Evolutionary conservation across 2,329 filamentous ascomycete species (phyloP).

Genomic region (Diplocarpon rosae): DNA sequence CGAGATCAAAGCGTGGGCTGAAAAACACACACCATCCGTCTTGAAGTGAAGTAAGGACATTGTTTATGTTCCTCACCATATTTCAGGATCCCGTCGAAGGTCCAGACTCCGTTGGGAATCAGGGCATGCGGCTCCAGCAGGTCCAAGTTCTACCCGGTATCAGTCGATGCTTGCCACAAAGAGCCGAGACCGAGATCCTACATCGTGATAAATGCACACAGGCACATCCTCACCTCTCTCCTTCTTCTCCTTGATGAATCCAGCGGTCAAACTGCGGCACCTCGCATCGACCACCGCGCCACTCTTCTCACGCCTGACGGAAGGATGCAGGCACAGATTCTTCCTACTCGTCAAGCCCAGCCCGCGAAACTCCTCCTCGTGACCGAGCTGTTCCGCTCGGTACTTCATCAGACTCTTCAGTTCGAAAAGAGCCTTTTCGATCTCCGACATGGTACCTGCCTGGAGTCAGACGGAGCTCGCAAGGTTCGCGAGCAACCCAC

Average conservation of each 20-base stretch:
- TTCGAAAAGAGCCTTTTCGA: slow-evolving; percentile 92
- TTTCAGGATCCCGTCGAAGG: slow-evolving; percentile 73
- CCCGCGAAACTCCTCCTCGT: slow-evolving; percentile 85
- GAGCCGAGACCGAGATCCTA: slow-evolving; percentile 29
- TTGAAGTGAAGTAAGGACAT: slow-evolving; percentile 92
- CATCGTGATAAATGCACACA: slow-evolving; percentile 89
- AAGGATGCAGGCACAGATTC: slow-evolving; percentile 92
- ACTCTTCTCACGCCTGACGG: slow-evolving; percentile 92
- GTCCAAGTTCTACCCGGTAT: slow-evolving; percentile 65
- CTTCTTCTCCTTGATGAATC: slow-evolving; percentile 97
- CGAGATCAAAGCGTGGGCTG: neutral
- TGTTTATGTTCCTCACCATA: slow-evolving; percentile 96
- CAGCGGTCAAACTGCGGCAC: slow-evolving; percentile 88
- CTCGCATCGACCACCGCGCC: slow-evolving; percentile 89
- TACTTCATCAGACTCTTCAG: slow-evolving; percentile 93
- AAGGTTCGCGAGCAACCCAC: slow-evolving; percentile 32
- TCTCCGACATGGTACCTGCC: slow-evolving; percentile 89
- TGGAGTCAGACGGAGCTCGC: slow-evolving; percentile 1
- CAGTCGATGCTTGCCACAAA: slow-evolving; percentile 5
- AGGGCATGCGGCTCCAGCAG: slow-evolving; percentile 90
- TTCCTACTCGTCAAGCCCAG: slow-evolving; percentile 92
- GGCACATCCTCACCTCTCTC: slow-evolving; percentile 90
- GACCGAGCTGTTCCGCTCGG: slow-evolving; percentile 75
- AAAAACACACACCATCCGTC: slow-evolving; percentile 62
- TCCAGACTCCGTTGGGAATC: slow-evolving; percentile 91